Percentiles rank a stretch among this genome's conserved stretches.
These are phyloP conservation scores for Pleurotus giganteus DNA, from an alignment of 768 basidiomycete genomes.

Conservation along the genomic window DNA sequence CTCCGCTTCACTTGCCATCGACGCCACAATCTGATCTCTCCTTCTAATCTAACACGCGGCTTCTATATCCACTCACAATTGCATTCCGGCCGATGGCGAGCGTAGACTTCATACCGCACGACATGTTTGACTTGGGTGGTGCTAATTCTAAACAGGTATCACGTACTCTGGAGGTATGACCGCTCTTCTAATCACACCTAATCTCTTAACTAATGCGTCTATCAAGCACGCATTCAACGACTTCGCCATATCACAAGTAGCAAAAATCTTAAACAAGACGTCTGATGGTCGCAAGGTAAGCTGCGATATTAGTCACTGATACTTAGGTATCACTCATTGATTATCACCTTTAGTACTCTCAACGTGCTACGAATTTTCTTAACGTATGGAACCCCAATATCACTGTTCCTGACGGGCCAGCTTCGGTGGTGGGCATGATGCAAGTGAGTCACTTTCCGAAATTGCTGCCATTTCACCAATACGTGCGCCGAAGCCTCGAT, in stretches of 20 bases:
- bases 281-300: conserved; percentile 50
- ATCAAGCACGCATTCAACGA: conserved; percentile 56
- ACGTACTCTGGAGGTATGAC: conserved; percentile 52
- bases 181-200: not conserved
- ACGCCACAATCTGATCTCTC: not conserved
- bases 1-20: not conserved
- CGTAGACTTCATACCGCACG: conserved; percentile 39
- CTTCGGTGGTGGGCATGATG: conserved; percentile 52
- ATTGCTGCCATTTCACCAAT: not conserved
- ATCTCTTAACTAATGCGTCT: conserved; percentile 1
- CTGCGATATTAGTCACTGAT: not conserved
- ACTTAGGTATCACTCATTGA: not conserved
- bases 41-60: not conserved
- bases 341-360: conserved; percentile 37
- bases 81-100: not conserved
- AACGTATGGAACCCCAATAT: conserved; percentile 61
- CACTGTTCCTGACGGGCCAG: conserved; percentile 45
- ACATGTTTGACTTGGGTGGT: conserved; percentile 44
- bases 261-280: conserved; percentile 48
- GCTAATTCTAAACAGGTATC: conserved; percentile 64
- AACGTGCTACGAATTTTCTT: conserved; percentile 52
- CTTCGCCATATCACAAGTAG: conserved; percentile 64
- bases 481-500: conserved; percentile 41
- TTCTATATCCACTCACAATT: not conserved
- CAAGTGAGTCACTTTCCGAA: conserved; percentile 37